Evolutionary conservation across 2,329 filamentous ascomycete species (phyloP).

Genomic region (Monilinia aucupariae): DNA sequence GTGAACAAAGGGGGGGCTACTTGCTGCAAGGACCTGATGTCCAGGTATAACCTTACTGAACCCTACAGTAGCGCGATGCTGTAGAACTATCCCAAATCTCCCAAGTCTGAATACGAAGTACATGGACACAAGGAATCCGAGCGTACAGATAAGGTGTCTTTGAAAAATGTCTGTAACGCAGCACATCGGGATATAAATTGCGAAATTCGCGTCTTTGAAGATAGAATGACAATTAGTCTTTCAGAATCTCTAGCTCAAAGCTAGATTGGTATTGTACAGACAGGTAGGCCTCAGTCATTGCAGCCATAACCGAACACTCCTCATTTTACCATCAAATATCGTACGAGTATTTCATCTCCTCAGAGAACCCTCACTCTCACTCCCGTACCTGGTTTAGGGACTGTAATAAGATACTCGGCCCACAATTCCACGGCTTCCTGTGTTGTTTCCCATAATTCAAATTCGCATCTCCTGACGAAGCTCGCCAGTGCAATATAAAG

Average conservation of each 20-base stretch:
- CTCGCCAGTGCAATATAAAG: conserved; percentile 13
- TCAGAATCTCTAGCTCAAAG: background rate
- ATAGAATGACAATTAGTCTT: background rate
- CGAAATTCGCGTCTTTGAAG: background rate
- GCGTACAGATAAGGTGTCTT: background rate
- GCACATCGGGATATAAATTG: background rate
- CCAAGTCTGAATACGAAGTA: background rate
- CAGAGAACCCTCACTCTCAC: conserved; percentile 12
- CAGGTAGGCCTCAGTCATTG: no score
- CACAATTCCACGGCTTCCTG: conserved; percentile 10
- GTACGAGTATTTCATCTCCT: background rate
- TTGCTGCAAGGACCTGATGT: no score
- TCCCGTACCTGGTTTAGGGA: conserved; percentile 5
- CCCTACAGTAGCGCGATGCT: background rate
- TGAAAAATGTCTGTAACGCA: background rate
- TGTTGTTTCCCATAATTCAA: conserved; percentile 7
- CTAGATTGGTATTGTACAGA: background rate
- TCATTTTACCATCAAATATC: background rate
- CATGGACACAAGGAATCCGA: conserved; percentile 2
- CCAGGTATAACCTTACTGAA: no score
- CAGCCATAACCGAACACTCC: background rate
- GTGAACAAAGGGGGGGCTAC: background rate
- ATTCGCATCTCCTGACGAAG: conserved; percentile 8
- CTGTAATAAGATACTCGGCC: background rate
- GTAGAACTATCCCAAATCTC: background rate